A percentile compares a stretch with the other conserved stretches of the same genome.
These are phyloP conservation scores for Fagus crenata DNA, from an alignment of 306 rosid genomes.

Conservation along the genomic window DNA sequence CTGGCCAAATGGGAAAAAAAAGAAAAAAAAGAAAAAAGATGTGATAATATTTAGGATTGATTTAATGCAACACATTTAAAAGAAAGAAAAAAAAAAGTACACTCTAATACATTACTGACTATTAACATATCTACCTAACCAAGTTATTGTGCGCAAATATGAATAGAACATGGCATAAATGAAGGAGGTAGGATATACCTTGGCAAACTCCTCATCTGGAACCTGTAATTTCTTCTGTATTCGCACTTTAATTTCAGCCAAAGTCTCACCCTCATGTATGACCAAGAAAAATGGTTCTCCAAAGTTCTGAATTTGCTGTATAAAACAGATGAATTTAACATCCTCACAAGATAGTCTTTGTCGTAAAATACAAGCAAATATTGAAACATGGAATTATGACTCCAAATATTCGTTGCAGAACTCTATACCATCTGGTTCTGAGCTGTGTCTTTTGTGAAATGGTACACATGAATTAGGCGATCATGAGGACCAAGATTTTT, in stretches of 20 bases:
- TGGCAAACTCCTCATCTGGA: slow-evolving; percentile 79
- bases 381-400: not conserved
- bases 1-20: slow-evolving; percentile 40
- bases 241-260: slow-evolving; percentile 65
- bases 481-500: slow-evolving; percentile 71
- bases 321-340: slow-evolving; percentile 22
- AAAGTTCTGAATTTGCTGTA: slow-evolving; percentile 83
- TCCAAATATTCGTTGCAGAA: slow-evolving; percentile 21
- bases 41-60: slow-evolving; percentile 9
- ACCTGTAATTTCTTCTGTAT: slow-evolving; percentile 77
- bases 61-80: not conserved
- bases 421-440: slow-evolving; percentile 71
- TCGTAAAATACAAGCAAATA: not conserved
- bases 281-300: slow-evolving; percentile 94
- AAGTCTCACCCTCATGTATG: slow-evolving; percentile 76
- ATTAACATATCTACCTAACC: slow-evolving; percentile 14
- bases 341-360: not conserved
- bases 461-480: slow-evolving; percentile 85
- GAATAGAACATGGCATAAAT: slow-evolving; percentile 7
- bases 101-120: not conserved
- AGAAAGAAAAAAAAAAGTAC: not conserved
- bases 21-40: slow-evolving; percentile 11
- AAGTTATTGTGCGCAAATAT: slow-evolving; percentile 7
- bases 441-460: slow-evolving; percentile 75
- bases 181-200: slow-evolving; percentile 47